A percentile compares a stretch with the other conserved stretches of the same genome.
Evolutionary conservation across 176 grass and related monocot genomes (phyloP).

Genomic region (Urochloa ruziziensis): DNA sequence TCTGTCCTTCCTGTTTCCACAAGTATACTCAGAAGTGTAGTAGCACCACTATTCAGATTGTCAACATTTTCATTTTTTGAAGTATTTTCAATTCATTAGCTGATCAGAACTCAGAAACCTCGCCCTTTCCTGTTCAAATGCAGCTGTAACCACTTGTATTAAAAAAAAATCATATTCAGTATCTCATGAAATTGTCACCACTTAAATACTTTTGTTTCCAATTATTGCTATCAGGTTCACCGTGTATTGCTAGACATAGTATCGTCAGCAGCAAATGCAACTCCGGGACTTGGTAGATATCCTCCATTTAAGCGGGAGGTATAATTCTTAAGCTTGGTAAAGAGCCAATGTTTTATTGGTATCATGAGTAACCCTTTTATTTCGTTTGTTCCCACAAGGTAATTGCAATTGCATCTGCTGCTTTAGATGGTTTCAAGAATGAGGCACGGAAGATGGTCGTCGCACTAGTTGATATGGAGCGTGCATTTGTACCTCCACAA

Average conservation of each 20-base stretch:
- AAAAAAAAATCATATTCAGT: not conserved
- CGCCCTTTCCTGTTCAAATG: not conserved
- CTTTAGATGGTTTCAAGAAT: conserved; percentile 74
- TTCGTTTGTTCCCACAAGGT: conserved; percentile 48
- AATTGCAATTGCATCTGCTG: conserved; percentile 66
- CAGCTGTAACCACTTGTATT: not conserved
- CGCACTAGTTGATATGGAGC: conserved; percentile 92
- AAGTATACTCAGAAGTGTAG: not conserved
- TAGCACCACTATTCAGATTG: not conserved
- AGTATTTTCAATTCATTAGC: not conserved
- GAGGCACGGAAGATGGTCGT: conserved; percentile 80
- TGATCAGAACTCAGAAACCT: not conserved
- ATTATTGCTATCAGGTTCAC: conserved; percentile 52
- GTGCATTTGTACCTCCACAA: conserved; percentile 77
- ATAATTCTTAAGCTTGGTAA: conserved; percentile 13
- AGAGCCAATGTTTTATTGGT: not conserved
- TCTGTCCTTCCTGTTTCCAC: conserved; percentile 9
- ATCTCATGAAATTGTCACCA: not conserved
- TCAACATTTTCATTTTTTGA: not conserved
- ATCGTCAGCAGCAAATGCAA: conserved; percentile 78
- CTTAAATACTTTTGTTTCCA: not conserved
- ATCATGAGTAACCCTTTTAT: not conserved
- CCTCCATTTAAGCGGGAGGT: conserved; percentile 82
- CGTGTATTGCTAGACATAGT: conserved; percentile 79
- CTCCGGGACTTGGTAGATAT: conserved; percentile 81